Conservation (phyloP, 164 flowering plant species). For the Dillenia suffruticosa region DNA sequence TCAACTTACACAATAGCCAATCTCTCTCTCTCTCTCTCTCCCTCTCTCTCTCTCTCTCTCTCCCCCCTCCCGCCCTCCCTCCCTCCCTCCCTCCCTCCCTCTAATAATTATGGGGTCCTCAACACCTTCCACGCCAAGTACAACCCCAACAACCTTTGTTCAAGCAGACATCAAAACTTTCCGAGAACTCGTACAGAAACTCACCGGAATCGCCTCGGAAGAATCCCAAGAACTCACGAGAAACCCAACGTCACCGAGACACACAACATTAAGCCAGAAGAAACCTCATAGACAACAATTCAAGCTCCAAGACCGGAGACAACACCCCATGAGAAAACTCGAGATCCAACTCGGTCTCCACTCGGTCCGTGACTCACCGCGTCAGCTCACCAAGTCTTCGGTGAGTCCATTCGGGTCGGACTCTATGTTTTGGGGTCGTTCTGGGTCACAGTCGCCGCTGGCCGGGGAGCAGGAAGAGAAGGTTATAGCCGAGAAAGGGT, state of each 20-base stretch:
- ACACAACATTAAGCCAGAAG: constrained; percentile 19
- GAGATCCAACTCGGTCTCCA: constrained; percentile 43
- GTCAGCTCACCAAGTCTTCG: constrained; percentile 25
- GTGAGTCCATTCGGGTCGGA: constrained; percentile 42
- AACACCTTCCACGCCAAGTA: neutral
- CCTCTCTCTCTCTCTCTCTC: too few species aligned
- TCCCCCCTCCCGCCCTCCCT: too few species aligned
- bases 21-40: too few species aligned
- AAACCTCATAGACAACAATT: constrained; percentile 32
- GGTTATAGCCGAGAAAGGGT: constrained; percentile 42
- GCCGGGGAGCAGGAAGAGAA: constrained; percentile 36
- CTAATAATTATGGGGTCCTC: neutral
- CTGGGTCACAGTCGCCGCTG: constrained; percentile 27
- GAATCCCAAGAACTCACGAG: constrained; percentile 21
- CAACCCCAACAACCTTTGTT: constrained; percentile 42
- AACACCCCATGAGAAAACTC: constrained; percentile 35
- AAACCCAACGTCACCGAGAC: constrained; percentile 9
- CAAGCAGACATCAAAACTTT: constrained; percentile 47
- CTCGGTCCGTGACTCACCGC: constrained; percentile 15
- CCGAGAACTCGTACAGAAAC: constrained; percentile 46
- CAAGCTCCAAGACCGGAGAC: constrained; percentile 53
- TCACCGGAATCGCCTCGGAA: constrained; percentile 37
- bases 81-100: neutral
- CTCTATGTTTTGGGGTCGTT: constrained; percentile 15
- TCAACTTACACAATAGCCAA: neutral